These are phyloP conservation scores for Austroboletus niveus DNA, from an alignment of 1,284 basidiomycete species.

Conservation along the genomic window DNA sequence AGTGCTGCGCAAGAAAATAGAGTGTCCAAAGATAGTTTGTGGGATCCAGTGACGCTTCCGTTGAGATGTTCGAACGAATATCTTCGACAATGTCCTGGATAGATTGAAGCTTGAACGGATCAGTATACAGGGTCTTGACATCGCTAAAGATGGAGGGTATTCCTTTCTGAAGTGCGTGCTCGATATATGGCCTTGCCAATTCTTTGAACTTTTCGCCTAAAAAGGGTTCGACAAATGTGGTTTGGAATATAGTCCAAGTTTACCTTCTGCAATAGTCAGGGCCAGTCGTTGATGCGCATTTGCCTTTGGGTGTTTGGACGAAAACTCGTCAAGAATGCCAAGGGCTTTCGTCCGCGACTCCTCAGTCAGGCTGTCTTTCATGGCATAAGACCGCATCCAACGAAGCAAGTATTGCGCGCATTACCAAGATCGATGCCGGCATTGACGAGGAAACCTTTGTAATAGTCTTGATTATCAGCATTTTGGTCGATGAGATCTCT, in stretches of 20 bases:
- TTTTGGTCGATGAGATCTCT: conserved; percentile 81
- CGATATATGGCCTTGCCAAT: conserved; percentile 70
- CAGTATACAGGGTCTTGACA: conserved; percentile 81
- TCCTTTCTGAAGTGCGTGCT: conserved; percentile 76
- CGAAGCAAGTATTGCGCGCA: conserved; percentile 18
- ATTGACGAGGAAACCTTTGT: conserved; percentile 68
- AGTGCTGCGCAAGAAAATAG: conserved; percentile 93
- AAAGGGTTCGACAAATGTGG: conserved; percentile 1
- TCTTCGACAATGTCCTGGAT: conserved; percentile 76
- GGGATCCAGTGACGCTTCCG: conserved; percentile 55
- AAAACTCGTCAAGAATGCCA: conserved; percentile 57
- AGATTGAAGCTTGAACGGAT: conserved; percentile 60
- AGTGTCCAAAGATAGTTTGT: conserved; percentile 93
- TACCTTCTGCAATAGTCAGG: conserved; percentile 62
- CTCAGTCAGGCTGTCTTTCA: conserved; percentile 42
- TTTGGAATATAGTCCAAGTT: conserved; percentile 13
- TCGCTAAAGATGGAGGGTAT: conserved; percentile 95
- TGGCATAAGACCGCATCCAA: conserved; percentile 8
- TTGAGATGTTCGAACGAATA: conserved; percentile 40
- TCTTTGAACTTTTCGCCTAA: conserved; percentile 64
- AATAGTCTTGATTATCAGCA: conserved; percentile 82
- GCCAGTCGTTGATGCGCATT: conserved; percentile 73
- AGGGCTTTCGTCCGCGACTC: conserved; percentile 57
- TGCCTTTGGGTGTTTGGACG: conserved; percentile 63
- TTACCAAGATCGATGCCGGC: conserved; percentile 67